A percentile compares a stretch with the other conserved stretches of the same genome.
Evolutionary conservation across 2,329 filamentous ascomycete genomes (phyloP).

Genomic region (Trichoderma endophyticum): DNA sequence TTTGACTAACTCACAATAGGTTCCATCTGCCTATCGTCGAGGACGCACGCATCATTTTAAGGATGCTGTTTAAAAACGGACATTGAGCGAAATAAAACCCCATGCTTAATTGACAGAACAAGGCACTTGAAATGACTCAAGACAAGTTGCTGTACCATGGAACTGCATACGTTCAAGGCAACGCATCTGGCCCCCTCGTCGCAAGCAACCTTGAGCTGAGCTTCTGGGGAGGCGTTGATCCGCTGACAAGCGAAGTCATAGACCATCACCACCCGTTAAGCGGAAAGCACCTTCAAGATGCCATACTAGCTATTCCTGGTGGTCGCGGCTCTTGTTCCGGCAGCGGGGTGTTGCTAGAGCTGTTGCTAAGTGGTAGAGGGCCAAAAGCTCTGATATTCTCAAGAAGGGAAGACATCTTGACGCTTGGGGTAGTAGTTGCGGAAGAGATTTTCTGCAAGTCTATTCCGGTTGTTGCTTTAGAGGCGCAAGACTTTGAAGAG

Average conservation of each 20-base stretch:
- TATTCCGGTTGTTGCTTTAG: conserved; percentile 39
- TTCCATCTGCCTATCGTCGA: neutral
- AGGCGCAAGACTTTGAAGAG: conserved; percentile 20
- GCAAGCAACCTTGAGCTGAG: conserved; percentile 34
- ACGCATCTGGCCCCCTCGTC: conserved; percentile 30
- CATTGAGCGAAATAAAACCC: neutral
- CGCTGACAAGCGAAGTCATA: conserved; percentile 39
- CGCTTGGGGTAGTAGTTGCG: conserved; percentile 43
- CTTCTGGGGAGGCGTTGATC: conserved; percentile 46
- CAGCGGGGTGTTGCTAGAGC: conserved; percentile 43
- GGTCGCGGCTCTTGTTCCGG: conserved; percentile 47
- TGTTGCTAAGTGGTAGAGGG: conserved; percentile 38
- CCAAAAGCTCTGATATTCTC: conserved; percentile 42
- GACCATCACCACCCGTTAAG: conserved; percentile 43
- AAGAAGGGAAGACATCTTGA: conserved; percentile 42
- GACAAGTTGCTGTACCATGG: neutral
- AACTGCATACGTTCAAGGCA: conserved; percentile 26
- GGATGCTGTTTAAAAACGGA: accelerated
- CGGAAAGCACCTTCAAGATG: conserved; percentile 31
- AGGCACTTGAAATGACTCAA: neutral
- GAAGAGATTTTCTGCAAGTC: conserved; percentile 38
- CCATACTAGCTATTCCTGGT: conserved; percentile 42
- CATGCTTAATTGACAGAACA: no score
- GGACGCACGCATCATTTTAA: neutral
- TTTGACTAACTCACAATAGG: neutral